phyloP scores from a whole-genome alignment of 2,329 filamentous ascomycete species.

The Penicillium crustosum region DNA sequence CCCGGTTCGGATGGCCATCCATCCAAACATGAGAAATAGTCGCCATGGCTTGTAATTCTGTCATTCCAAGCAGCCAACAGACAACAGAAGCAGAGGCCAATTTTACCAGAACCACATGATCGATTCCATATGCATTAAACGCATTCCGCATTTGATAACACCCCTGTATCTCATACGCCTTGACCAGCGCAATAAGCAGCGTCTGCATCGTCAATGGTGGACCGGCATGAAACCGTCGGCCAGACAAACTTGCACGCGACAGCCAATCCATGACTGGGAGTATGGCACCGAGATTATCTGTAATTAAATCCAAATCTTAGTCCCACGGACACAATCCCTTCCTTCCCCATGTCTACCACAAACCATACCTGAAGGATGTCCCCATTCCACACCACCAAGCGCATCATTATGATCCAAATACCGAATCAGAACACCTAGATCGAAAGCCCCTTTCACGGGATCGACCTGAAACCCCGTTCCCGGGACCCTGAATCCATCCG shows the following conservation, averaged over 20 bases:
- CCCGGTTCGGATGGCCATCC: constrained; percentile 40
- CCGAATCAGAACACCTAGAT: constrained; percentile 40
- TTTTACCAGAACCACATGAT: constrained; percentile 46
- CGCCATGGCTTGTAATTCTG: constrained; percentile 33
- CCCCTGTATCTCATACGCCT: constrained; percentile 48
- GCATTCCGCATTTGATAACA: constrained; percentile 37
- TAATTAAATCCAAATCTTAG: background rate
- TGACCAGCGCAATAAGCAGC: constrained; percentile 38
- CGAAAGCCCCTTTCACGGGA: constrained; percentile 42
- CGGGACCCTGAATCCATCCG: constrained; percentile 39
- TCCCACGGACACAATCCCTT: background rate
- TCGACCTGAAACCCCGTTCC: constrained; percentile 41
- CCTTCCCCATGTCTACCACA: too few species aligned
- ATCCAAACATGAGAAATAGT: constrained; percentile 44
- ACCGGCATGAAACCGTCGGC: constrained; percentile 5
- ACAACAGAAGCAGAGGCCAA: constrained; percentile 43
- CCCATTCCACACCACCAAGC: constrained; percentile 44
- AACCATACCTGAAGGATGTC: constrained; percentile 39
- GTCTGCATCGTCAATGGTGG: constrained; percentile 34
- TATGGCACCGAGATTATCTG: constrained; percentile 44
- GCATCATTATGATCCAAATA: constrained; percentile 48
- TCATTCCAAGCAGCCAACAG: constrained; percentile 39
- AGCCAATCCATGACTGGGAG: constrained; percentile 38
- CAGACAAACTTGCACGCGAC: constrained; percentile 17
- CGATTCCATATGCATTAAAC: constrained; percentile 44